Evolutionary conservation across 2,329 filamentous ascomycete species (phyloP).

Genomic region (Xylaria sp.): DNA sequence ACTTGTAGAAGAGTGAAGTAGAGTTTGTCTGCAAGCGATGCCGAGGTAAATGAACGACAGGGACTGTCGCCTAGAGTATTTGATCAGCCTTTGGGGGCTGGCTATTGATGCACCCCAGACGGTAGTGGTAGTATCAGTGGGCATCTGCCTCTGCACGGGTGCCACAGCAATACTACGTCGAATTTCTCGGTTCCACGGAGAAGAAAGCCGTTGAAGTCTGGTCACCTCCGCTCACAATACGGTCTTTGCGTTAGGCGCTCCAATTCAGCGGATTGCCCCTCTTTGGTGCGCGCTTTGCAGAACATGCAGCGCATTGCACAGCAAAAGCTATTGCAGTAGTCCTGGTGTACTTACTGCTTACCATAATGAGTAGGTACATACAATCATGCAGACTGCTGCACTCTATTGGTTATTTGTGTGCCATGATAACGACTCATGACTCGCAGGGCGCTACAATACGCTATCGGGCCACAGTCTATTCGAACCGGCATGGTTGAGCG

Average conservation of each 20-base stretch:
- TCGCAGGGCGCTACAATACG: neutral
- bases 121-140: slow-evolving; percentile 4
- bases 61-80: neutral
- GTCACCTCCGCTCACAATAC: slow-evolving; percentile 13
- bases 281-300: slow-evolving; percentile 10
- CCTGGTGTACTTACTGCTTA: slow-evolving; percentile 13
- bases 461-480: slow-evolving; percentile 1
- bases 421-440: slow-evolving; percentile 12
- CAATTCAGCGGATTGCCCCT: slow-evolving; percentile 16
- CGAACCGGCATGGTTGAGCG: neutral
- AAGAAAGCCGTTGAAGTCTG: slow-evolving; percentile 31
- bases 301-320: slow-evolving; percentile 22
- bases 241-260: slow-evolving; percentile 8
- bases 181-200: slow-evolving; percentile 35
- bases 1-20: too few species aligned
- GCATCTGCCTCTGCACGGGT: slow-evolving; percentile 11
- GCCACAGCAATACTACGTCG: slow-evolving; percentile 15
- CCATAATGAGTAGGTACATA: slow-evolving; percentile 26
- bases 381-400: slow-evolving; percentile 14
- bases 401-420: slow-evolving; percentile 11
- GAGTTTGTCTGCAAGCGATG: neutral
- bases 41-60: neutral
- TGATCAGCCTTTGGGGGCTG: slow-evolving; percentile 12
- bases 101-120: slow-evolving; percentile 32
- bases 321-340: neutral